Conservation (phyloP, 2,329 filamentous ascomycete genomes). For the Tolypocladium tundrense region DNA sequence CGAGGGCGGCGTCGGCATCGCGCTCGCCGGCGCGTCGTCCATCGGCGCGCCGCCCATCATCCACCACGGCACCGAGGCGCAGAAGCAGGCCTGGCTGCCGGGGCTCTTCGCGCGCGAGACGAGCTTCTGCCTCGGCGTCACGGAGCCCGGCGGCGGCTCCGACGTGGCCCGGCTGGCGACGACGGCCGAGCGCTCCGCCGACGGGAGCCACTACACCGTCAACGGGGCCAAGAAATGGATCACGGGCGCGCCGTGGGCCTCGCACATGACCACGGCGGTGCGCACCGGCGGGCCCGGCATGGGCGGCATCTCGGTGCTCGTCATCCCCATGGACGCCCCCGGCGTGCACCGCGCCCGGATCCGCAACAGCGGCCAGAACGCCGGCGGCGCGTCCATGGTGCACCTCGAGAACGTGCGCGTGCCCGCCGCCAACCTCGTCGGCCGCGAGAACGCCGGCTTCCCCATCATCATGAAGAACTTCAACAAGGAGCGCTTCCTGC, state of each 20-base stretch:
- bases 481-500: slow-evolving; percentile 48
- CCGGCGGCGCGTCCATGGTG: slow-evolving; percentile 48
- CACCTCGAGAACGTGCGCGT: slow-evolving; percentile 46
- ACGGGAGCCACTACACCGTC: slow-evolving; percentile 51
- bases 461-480: slow-evolving; percentile 47
- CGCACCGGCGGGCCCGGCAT: slow-evolving; percentile 45
- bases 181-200: slow-evolving; percentile 37
- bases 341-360: slow-evolving; percentile 44
- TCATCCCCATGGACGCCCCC: slow-evolving; percentile 38
- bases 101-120: slow-evolving; percentile 47
- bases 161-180: slow-evolving; percentile 56
- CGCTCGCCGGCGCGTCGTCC: slow-evolving; percentile 46
- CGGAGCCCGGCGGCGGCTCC: slow-evolving; percentile 51
- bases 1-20: slow-evolving; percentile 46
- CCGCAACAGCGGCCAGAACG: slow-evolving; percentile 56
- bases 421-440: slow-evolving; percentile 29
- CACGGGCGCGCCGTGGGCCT: slow-evolving; percentile 49
- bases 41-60: slow-evolving; percentile 57
- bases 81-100: slow-evolving; percentile 43
- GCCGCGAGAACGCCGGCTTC: slow-evolving; percentile 45
- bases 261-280: slow-evolving; percentile 53
- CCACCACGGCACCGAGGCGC: slow-evolving; percentile 44
- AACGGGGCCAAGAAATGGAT: slow-evolving; percentile 63
- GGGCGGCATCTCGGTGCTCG: slow-evolving; percentile 44
- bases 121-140: slow-evolving; percentile 54